Base-by-base conservation (phyloP, 768 basidiomycete genomes). In the Rhodosporidiobolus sp. region DNA sequence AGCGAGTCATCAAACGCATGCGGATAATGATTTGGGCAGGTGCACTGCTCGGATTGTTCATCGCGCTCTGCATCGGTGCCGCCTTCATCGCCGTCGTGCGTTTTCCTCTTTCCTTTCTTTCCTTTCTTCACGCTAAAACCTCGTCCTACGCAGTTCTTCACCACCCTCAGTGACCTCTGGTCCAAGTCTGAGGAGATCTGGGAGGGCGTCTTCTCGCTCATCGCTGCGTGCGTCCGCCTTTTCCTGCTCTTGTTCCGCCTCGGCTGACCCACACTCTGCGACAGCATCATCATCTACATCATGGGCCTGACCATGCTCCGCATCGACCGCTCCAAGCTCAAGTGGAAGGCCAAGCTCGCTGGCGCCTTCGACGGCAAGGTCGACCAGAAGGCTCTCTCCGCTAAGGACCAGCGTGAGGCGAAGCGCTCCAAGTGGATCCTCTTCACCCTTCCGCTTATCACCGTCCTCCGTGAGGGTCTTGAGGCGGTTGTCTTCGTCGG, bases 401-500 rank as follows among this genome's bases (percentile, higher is more conserved):
- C 73, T 56, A 69, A 79, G 69, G 78, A 72, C 38, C 61, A 67
- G 68, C 64, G 70, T 50, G 48, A 73, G 56, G 72, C 70, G 5
- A 54, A 64, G 45, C 48, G 61, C 6, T 65, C 69, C 54, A 90
- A 88, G 83, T 98, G 91, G 89, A 86, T 88, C 0, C 85, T 99
- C 57, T 92, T 99, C 84, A 77, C 94, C 43, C 85, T 99, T 10
- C 95, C 95, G 0, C 82, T 95, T 69, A 86, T 98, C 79, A 95
- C 94, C 17, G 92, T 99, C 57, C 83, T 98, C 46, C 88, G 94
- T 72, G 95, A 98, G 84, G 94, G 94, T 75, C 84, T 97, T 72
- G 94, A 97, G 80, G 93, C 90, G 1, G 89, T 96, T 68, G 85
- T 97, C 71, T 96, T 97, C 79, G 92, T 96, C 48, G 91, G 94